A percentile compares a stretch with the other conserved stretches of the same genome.
Conservation (phyloP, 768 basidiomycete species). For the Termitomyces sp. region DNA sequence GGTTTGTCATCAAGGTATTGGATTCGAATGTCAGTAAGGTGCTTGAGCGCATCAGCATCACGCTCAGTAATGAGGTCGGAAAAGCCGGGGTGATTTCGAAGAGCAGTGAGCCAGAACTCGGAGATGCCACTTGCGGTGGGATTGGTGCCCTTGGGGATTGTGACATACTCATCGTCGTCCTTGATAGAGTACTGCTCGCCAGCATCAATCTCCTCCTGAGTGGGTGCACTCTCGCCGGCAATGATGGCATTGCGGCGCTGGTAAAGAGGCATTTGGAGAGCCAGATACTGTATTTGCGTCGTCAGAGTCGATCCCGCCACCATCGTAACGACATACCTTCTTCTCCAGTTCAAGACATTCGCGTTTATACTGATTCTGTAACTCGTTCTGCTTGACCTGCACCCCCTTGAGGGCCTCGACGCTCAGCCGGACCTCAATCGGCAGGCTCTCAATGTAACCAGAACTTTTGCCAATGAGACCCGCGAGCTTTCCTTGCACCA, state of each 20-base stretch:
- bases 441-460: conserved; percentile 90
- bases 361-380: conserved; percentile 92
- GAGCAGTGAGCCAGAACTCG: conserved; percentile 97
- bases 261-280: conserved; percentile 79
- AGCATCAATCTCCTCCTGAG: conserved; percentile 76
- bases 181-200: conserved; percentile 73
- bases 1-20: conserved; percentile 69
- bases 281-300: conserved; percentile 51
- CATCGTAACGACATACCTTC: conserved; percentile 53
- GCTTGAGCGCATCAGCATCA: conserved; percentile 82
- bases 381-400: conserved; percentile 85
- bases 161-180: conserved; percentile 68
- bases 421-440: conserved; percentile 74
- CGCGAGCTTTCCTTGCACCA: conserved; percentile 87
- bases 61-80: conserved; percentile 90
- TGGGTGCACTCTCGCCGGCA: conserved; percentile 68
- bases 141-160: conserved; percentile 51
- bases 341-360: conserved; percentile 95
- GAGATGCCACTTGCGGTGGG: conserved; percentile 60
- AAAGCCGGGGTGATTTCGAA: conserved; percentile 87
- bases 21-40: conserved; percentile 75
- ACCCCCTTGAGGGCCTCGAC: conserved; percentile 93
- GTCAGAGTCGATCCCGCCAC: background rate
- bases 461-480: conserved; percentile 87
- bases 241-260: conserved; percentile 84